Evolutionary conservation across 2,329 filamentous ascomycete genomes (phyloP), one percentile per base, ranked within the genome.

Genomic region (Penicillium sp.): DNA sequence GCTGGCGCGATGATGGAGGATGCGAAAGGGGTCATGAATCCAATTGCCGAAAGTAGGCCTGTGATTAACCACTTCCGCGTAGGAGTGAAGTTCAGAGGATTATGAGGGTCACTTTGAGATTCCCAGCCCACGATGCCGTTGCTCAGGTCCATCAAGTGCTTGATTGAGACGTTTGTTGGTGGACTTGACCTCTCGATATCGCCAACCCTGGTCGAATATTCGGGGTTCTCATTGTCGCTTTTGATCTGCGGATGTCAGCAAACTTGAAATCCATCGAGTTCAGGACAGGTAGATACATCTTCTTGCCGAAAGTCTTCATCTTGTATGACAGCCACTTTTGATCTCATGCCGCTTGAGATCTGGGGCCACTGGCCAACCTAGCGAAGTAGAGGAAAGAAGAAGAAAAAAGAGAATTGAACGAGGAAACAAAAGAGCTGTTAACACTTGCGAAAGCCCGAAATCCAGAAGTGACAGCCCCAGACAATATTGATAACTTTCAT

Each of bases 181-280:
- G 6, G 13, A 6, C n/a, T 34, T 34, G 9, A n/a, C n/a, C 5
- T 36, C 13, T 36, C 34, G 4, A 14, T n/a, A 7, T 36, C 34
- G n/a, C n/a, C 34, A n/a, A 36, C 4, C 7, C n/a, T n/a, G 6
- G 34, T n/a, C 6, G 2, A 2, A 6, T 6, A 36, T n/a, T 36
- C 13, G 11, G n/a, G 5, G n/a, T 36, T 36, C 34, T 36, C 34
- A 36, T 36, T 16, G 34, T 8, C 11, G 4, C n/a, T 7, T 7
- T 2, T 13, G n/a, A 5, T n/a, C 34, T 36, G 34, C 34, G 6
- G n/a, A n/a, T 14, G 2, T 36, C 34, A 36, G 14, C 13, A n/a
- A 5, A n/a, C 1, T 5, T n/a, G 1, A n/a, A n/a, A 7, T 2
- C n/a, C n/a, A n/a, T n/a, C 34, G 2, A n/a, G 1, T 5, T 36